These are phyloP conservation scores for Dendrobium officinale DNA, from an alignment of 106 monocot genomes.

Conservation along the genomic window DNA sequence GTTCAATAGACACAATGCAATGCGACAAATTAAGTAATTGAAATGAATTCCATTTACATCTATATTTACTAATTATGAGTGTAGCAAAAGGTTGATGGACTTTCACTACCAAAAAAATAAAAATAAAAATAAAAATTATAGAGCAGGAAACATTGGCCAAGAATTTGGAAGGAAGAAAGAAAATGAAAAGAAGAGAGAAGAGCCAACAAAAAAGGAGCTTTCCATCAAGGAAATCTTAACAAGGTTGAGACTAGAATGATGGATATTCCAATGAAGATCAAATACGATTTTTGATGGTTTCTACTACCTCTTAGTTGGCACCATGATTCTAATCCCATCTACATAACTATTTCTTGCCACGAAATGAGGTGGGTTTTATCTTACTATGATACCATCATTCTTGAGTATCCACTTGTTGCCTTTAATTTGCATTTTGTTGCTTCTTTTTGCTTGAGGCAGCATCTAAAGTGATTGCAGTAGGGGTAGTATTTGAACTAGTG, in stretches of 20 bases:
- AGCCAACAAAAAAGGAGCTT: neutral
- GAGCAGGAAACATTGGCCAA: neutral
- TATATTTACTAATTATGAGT: neutral
- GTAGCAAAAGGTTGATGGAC: neutral
- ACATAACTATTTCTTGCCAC: neutral
- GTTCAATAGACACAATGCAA: neutral
- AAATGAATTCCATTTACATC: neutral
- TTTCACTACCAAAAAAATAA: neutral
- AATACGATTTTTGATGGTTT: neutral
- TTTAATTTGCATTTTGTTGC: neutral
- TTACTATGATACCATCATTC: neutral
- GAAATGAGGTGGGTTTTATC: neutral
- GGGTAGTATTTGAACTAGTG: neutral
- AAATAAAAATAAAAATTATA: neutral
- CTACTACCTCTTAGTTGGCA: neutral
- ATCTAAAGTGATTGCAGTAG: neutral
- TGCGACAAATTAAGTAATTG: neutral
- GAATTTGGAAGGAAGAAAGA: neutral
- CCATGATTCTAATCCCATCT: neutral
- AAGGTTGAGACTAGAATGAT: neutral
- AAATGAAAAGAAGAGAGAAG: neutral
- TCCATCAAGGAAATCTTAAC: neutral
- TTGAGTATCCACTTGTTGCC: neutral
- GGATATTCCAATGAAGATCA: neutral
- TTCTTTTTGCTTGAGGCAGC: neutral